These are phyloP conservation scores for Tetrahymena borealis DNA, from an alignment of 73 alveolate genomes.

Conservation along the genomic window DNA sequence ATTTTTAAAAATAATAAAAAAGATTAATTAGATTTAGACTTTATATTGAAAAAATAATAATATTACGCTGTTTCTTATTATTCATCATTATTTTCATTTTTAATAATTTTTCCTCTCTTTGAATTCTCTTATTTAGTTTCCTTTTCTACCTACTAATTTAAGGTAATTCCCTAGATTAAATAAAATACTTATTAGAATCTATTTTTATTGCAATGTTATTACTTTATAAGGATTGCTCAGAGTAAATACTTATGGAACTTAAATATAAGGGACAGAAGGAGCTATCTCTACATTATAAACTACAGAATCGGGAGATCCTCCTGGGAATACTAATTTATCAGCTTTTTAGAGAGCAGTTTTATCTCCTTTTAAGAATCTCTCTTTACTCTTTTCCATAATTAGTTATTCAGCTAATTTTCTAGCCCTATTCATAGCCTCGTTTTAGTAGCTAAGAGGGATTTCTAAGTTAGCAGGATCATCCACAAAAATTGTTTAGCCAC, in stretches of 20 bases:
- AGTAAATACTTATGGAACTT: not conserved
- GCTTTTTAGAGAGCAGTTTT: slow-evolving; percentile 1
- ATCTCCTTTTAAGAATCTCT: slow-evolving; percentile 34
- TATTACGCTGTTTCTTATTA: slow-evolving; percentile 1
- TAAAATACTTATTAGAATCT: not conserved
- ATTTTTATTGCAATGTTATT: not conserved
- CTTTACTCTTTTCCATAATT: slow-evolving; percentile 15
- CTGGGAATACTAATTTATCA: not conserved
- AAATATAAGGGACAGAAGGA: not conserved
- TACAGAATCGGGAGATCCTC: not conserved
- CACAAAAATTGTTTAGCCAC: slow-evolving; percentile 25
- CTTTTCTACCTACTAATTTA: not conserved
- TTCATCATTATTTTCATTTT: slow-evolving; percentile 9
- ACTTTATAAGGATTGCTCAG: not conserved
- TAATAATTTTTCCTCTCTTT: not conserved
- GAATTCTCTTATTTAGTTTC: not conserved
- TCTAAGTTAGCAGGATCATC: slow-evolving; percentile 13
- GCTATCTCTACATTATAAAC: not conserved
- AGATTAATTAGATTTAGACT: not conserved
- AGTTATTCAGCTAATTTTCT: slow-evolving; percentile 13
- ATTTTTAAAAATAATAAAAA: slow-evolving; percentile 15
- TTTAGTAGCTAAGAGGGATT: slow-evolving; percentile 7
- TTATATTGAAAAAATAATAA: slow-evolving; percentile 7
- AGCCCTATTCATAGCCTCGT: slow-evolving; percentile 26
- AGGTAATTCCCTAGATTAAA: not conserved